These are phyloP conservation scores for Turnera subulata DNA, from an alignment of 345 rosid genomes.

Conservation along the genomic window DNA sequence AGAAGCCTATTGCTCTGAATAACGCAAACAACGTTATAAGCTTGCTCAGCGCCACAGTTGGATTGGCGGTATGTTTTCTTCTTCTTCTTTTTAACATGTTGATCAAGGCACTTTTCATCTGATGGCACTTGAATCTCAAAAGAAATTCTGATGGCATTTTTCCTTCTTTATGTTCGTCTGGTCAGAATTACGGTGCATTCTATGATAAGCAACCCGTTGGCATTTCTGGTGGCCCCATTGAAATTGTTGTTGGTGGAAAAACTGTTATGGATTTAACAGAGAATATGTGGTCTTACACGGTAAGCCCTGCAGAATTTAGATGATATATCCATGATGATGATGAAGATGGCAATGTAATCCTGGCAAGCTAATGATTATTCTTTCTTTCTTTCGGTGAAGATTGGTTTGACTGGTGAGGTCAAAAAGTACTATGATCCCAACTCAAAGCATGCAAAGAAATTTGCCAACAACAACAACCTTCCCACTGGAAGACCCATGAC, in stretches of 20 bases:
- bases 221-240: not conserved
- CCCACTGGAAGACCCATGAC: not conserved
- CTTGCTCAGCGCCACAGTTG: constrained; percentile 15
- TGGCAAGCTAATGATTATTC: not conserved
- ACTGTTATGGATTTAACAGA: not conserved
- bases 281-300: constrained; percentile 1
- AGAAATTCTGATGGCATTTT: not conserved
- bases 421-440: constrained; percentile 2
- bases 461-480: not conserved
- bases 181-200: constrained; percentile 6
- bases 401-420: constrained; percentile 6
- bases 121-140: not conserved
- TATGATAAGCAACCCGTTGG: not conserved
- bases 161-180: not conserved
- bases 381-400: not conserved
- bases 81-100: too few relatives aligned
- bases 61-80: constrained; percentile 2
- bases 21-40: constrained; percentile 1
- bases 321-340: too few relatives aligned
- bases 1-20: constrained; percentile 4
- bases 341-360: not conserved
- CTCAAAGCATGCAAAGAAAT: not conserved
- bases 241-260: not conserved
- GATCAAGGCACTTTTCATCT: not conserved
- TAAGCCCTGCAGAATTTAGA: not conserved